Evolutionary conservation across 2,329 filamentous ascomycete genomes (phyloP), one percentile per base, ranked within the genome.

Genomic region (Fusarium mangiferae): DNA sequence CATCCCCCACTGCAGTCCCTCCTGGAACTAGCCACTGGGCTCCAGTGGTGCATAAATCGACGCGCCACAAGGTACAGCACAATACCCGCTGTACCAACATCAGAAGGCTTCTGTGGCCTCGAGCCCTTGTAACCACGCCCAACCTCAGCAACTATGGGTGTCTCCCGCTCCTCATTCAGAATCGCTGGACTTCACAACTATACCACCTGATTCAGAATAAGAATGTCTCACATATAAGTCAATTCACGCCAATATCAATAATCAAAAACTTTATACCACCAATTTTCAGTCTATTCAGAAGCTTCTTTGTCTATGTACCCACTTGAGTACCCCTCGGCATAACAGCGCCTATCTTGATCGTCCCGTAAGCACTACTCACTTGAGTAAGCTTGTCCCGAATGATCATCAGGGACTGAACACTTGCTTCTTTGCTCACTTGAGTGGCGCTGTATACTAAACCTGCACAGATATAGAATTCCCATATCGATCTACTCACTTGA

Each of bases 361-460:
- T 22, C 20, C 20, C 26, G 4, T 24, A 44, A 11, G 26, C 44
- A 22, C 8, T 28, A 15, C 44, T 46, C 18, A 28, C 44, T 46
- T 46, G 26, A 28, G 26, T 22, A 48, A 48, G 9, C 20, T 28
- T 28, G 20, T 26, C 20, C 11, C 20, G 14, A 28, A 48, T 6
- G 13, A 11, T 28, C 20, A 12, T 22, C 6, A 48, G 22, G 13
- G 9, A 8, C 9, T 28, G 9, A 22, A 22, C 26, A 48, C 26
- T 22, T 20, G 9, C 8, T 46, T 10, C 22, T 7, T 4, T 28
- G 13, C 26, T 28, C 44, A 46, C 24, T 44, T 46, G 26, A 46
- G 44, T 13, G 22, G 8, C 8, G 15, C 13, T 11, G 0, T 11
- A 22, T 3, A 10, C 9, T 28, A 28, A 26, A 4, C 3, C 0